A percentile compares a stretch with the other conserved stretches of the same genome.
Evolutionary conservation across 495 filamentous ascomycete species (phyloP).

Genomic region (Pyrenula aspistea): DNA sequence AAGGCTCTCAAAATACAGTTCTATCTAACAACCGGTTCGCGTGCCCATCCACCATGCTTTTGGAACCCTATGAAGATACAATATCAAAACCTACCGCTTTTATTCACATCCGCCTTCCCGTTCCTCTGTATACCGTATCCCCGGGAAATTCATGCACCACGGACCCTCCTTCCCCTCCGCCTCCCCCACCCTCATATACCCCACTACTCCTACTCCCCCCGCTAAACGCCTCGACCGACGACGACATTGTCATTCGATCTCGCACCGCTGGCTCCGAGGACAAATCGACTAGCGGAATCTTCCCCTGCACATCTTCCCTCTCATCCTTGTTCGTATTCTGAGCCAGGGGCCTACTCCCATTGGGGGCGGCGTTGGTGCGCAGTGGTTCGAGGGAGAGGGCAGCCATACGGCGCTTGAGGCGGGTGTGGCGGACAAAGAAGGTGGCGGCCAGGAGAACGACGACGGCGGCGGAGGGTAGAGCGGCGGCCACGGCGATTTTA

Average conservation of each 20-base stretch:
- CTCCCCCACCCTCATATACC: not conserved
- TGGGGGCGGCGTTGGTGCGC: not conserved
- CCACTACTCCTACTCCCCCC: not conserved
- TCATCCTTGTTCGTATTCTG: not conserved
- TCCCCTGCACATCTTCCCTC: not conserved
- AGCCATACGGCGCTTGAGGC: not conserved
- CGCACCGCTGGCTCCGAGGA: not conserved
- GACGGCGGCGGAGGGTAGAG: not conserved
- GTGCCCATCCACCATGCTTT: too few relatives aligned
- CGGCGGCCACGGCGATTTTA: not conserved
- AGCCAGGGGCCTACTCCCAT: not conserved
- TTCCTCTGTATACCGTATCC: not conserved
- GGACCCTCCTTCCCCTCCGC: not conserved
- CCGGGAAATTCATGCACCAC: not conserved
- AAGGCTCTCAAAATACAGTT: too few relatives aligned
- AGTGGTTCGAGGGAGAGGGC: not conserved
- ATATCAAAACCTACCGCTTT: too few relatives aligned
- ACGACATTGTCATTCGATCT: not conserved
- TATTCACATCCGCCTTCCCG: too few relatives aligned
- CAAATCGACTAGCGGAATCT: not conserved
- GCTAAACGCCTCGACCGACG: not conserved
- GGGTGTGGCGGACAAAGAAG: not conserved
- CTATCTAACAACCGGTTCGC: too few relatives aligned
- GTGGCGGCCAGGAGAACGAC: not conserved
- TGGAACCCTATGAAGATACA: too few relatives aligned